Evolutionary conservation across 345 rosid species (phyloP).

Genomic region (Bruguiera parviflora): DNA sequence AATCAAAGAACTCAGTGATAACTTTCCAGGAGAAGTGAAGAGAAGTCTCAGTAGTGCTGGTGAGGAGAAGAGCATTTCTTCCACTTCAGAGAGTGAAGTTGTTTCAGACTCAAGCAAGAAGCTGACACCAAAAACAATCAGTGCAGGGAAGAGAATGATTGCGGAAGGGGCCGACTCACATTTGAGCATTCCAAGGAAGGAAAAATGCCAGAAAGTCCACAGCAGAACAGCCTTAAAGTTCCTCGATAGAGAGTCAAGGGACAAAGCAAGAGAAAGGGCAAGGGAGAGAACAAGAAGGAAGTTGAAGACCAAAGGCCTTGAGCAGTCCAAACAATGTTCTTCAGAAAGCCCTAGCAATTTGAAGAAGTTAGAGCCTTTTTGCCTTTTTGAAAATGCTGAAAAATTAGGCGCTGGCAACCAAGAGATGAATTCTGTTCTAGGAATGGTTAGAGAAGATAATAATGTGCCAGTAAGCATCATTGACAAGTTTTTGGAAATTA

Average conservation of each 20-base stretch:
- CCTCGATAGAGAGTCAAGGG: conserved; percentile 42
- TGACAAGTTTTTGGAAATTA: conserved; percentile 51
- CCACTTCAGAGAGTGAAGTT: conserved; percentile 43
- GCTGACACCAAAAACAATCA: conserved; percentile 4
- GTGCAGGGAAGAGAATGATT: conserved; percentile 17
- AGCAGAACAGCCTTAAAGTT: conserved; percentile 15
- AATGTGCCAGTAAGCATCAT: conserved; percentile 32
- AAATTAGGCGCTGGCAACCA: conserved; percentile 18
- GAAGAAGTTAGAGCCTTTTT: conserved; percentile 17
- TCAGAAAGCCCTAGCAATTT: conserved; percentile 38
- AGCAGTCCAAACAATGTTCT: conserved; percentile 12
- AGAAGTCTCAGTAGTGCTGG: conserved; percentile 11
- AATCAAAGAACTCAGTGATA: conserved; percentile 54
- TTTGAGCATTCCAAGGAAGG: conserved; percentile 8
- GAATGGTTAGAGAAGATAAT: conserved; percentile 17
- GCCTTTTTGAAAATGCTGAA: conserved; percentile 22
- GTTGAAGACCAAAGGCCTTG: conserved; percentile 37
- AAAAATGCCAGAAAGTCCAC: conserved; percentile 16
- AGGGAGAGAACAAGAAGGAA: conserved; percentile 64
- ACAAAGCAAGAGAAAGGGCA: conserved; percentile 65
- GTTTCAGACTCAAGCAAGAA: conserved; percentile 25
- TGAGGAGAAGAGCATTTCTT: conserved; percentile 18
- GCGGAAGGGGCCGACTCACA: conserved; percentile 9
- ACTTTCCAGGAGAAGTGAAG: conserved; percentile 17
- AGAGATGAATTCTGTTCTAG: conserved; percentile 16